phyloP scores from a whole-genome alignment of 257 asterid species.

The Solanum tarapatanum region DNA sequence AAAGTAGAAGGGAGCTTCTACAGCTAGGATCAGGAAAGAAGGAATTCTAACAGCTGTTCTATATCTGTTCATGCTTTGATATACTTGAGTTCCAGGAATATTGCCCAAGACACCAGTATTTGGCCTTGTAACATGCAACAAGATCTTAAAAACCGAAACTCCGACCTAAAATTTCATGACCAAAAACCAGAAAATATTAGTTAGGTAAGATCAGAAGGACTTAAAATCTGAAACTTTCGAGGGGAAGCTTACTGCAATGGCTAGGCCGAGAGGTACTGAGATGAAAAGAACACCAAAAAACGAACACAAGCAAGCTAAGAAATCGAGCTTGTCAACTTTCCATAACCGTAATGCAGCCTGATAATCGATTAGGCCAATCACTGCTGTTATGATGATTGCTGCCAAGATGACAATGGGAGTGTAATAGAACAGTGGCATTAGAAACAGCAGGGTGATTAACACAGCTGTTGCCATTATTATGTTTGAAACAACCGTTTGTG shows the following conservation, averaged over 20 bases:
- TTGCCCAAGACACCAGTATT: conserved; percentile 62
- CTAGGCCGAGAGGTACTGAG: conserved; percentile 91
- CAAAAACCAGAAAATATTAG: not conserved
- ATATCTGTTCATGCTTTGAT: conserved; percentile 57
- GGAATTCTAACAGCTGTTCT: conserved; percentile 63
- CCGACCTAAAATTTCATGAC: conserved; percentile 45
- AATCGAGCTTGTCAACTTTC: conserved; percentile 95
- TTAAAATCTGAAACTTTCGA: not conserved
- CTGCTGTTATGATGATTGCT: conserved; percentile 88
- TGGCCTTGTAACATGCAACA: conserved; percentile 86
- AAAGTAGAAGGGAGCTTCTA: conserved; percentile 84
- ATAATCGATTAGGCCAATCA: conserved; percentile 75
- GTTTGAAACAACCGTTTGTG: conserved; percentile 71
- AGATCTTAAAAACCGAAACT: conserved; percentile 85
- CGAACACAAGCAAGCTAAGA: conserved; percentile 73
- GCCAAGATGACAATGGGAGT: conserved; percentile 80
- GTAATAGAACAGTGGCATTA: conserved; percentile 84
- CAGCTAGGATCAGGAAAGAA: conserved; percentile 49
- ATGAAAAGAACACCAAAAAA: conserved; percentile 90
- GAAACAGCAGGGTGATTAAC: conserved; percentile 66
- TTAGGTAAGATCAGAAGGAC: not conserved
- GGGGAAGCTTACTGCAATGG: conserved; percentile 61
- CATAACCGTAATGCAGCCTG: conserved; percentile 57
- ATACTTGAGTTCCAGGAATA: conserved; percentile 73
- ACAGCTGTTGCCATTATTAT: conserved; percentile 76